Percentiles rank a stretch among this genome's conserved stretches.
Conservation (phyloP, 306 rosid genomes). For the Luffa acutangula region DNA sequence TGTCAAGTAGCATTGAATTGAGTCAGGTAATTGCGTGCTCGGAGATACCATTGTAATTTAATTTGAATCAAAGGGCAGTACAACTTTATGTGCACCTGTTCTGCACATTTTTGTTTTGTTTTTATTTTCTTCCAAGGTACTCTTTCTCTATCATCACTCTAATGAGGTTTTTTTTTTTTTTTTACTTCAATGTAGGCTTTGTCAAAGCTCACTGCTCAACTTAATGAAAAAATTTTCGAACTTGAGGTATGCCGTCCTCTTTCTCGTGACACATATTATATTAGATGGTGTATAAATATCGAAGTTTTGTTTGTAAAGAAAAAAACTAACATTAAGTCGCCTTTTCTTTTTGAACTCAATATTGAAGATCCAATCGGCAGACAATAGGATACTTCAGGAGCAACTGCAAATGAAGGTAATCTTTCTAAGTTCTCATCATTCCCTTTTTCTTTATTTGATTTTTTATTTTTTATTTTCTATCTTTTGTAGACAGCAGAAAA, state of each 20-base stretch:
- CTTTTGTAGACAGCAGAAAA: conserved; percentile 45
- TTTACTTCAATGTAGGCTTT: conserved; percentile 38
- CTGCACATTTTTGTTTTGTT: background rate
- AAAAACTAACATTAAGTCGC: background rate
- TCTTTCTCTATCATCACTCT: conserved; percentile 9
- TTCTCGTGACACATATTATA: conserved; percentile 6
- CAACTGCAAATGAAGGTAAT: conserved; percentile 69
- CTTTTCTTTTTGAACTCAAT: conserved; percentile 12
- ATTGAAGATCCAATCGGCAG: conserved; percentile 74
- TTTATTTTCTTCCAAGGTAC: background rate
- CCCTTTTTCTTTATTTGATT: conserved; percentile 10
- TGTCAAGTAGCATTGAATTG: conserved; percentile 38
- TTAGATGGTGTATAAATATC: conserved; percentile 4
- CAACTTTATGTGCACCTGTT: background rate
- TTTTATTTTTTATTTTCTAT: conserved; percentile 1
- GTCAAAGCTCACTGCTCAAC: conserved; percentile 56
- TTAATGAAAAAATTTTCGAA: conserved; percentile 66
- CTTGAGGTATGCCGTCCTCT: conserved; percentile 61
- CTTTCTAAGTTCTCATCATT: background rate
- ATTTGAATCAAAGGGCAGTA: background rate
- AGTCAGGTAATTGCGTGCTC: conserved; percentile 40
- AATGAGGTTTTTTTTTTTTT: conserved; percentile 1
- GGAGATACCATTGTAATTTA: background rate
- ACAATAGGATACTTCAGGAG: conserved; percentile 84
- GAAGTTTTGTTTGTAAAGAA: background rate